A percentile compares a stretch with the other conserved stretches of the same genome.
These are phyloP conservation scores for Ogataea glucozyma DNA, from an alignment of 805 yeast species.

Conservation along the genomic window DNA sequence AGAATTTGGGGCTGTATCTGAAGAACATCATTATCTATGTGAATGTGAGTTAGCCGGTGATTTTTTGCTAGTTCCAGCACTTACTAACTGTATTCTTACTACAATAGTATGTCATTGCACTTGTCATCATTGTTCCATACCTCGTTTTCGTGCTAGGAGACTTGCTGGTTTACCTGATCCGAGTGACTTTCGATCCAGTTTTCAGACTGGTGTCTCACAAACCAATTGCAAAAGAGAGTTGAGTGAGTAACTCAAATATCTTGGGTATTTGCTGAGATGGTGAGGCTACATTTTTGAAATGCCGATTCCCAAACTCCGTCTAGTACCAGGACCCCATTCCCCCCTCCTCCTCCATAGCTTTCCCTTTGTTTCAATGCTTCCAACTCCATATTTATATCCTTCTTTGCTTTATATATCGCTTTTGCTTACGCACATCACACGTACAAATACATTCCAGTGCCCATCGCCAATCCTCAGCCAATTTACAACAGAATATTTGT, in stretches of 20 bases:
- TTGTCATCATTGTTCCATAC: conserved; percentile 30
- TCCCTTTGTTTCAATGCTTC: too few relatives aligned
- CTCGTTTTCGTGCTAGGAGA: conserved; percentile 25
- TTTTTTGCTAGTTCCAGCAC: too few relatives aligned
- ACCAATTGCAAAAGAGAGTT: conserved; percentile 1
- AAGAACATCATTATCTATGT: conserved; percentile 24
- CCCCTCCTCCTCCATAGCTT: too few relatives aligned
- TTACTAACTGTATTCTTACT: background rate
- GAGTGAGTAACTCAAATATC: background rate
- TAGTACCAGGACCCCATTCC: too few relatives aligned
- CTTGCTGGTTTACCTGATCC: conserved; percentile 25
- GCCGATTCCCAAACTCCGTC: too few relatives aligned
- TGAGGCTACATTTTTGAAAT: too few relatives aligned
- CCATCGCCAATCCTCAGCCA: too few relatives aligned
- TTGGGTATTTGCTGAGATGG: background rate
- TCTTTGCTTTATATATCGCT: conserved; percentile 3
- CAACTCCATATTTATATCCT: background rate
- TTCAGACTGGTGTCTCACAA: conserved; percentile 1
- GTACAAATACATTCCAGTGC: background rate
- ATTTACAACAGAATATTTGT: too few relatives aligned
- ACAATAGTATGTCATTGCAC: conserved; percentile 22
- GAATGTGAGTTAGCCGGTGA: conserved; percentile 18
- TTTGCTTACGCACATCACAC: background rate
- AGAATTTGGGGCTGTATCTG: conserved; percentile 9
- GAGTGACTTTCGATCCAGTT: conserved; percentile 18